Percentiles rank a stretch among this genome's conserved stretches.
Conservation (phyloP, 2,329 filamentous ascomycete species). For the Epichloe uncinata region DNA sequence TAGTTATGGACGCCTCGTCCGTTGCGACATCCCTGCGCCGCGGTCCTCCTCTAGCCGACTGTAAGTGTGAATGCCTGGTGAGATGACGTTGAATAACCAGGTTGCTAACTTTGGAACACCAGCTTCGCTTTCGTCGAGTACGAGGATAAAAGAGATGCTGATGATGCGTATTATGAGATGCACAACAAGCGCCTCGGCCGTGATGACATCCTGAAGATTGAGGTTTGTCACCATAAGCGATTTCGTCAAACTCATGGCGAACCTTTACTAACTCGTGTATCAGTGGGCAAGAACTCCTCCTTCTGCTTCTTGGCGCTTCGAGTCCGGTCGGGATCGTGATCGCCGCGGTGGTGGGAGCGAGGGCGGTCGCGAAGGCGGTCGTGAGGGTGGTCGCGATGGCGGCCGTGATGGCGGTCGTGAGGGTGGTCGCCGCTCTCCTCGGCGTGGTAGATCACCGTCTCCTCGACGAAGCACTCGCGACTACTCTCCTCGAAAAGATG, state of each 20-base stretch:
- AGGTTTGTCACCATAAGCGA: constrained; percentile 46
- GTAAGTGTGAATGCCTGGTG: constrained; percentile 44
- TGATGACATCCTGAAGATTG: constrained; percentile 93
- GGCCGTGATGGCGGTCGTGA: no score
- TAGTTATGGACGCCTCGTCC: constrained; percentile 94
- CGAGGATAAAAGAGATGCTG: constrained; percentile 93
- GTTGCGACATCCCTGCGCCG: constrained; percentile 94
- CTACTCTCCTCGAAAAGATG: constrained; percentile 80
- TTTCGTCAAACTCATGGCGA: background rate
- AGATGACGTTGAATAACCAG: background rate
- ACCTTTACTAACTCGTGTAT: constrained; percentile 2
- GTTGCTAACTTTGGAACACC: constrained; percentile 1
- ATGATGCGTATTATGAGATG: constrained; percentile 99
- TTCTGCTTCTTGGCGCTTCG: constrained; percentile 96
- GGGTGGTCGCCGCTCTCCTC: constrained; percentile 43
- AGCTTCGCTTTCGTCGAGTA: constrained; percentile 99
- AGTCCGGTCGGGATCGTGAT: constrained; percentile 71
- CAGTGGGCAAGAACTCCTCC: constrained; percentile 98
- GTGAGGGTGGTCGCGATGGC: constrained; percentile 28
- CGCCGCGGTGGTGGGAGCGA: constrained; percentile 29
- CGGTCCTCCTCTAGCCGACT: constrained; percentile 87
- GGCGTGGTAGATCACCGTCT: constrained; percentile 60
- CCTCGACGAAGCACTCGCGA: constrained; percentile 66
- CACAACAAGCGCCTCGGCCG: constrained; percentile 97
- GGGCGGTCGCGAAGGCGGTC: constrained; percentile 55